Evolutionary conservation across 164 flowering plant species (phyloP).

Genomic region (Umbilicus rupestris): DNA sequence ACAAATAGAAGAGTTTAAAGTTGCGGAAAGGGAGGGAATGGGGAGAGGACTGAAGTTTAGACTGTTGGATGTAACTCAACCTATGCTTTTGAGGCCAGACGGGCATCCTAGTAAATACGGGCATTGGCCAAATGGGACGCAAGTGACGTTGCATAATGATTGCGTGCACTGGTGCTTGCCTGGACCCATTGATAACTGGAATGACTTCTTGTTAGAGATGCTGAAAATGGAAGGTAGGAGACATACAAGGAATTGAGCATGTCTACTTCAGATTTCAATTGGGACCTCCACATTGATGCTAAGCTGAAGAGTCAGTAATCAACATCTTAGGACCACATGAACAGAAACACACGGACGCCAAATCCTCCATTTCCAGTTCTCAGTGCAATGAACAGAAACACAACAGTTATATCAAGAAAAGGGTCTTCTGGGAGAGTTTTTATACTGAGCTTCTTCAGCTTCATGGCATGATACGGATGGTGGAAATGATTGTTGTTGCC

Average conservation of each 20-base stretch:
- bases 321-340: too few relatives aligned
- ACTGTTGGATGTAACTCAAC: constrained; percentile 15
- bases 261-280: too few relatives aligned
- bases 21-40: constrained; percentile 22
- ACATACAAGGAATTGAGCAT: not conserved
- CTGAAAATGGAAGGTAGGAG: constrained; percentile 15
- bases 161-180: constrained; percentile 48
- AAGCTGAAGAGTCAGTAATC: too few relatives aligned
- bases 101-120: constrained; percentile 31
- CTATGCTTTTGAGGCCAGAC: constrained; percentile 20
- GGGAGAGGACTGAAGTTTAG: constrained; percentile 12
- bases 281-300: too few relatives aligned
- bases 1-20: constrained; percentile 36
- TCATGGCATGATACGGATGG: too few relatives aligned
- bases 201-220: constrained; percentile 23
- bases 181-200: constrained; percentile 37
- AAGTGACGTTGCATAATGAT: constrained; percentile 23
- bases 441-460: too few relatives aligned
- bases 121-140: constrained; percentile 19
- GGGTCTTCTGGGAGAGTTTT: too few relatives aligned
- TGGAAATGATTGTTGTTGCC: too few relatives aligned
- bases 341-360: too few relatives aligned
- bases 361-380: too few relatives aligned
- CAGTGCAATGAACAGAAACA: too few relatives aligned
- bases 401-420: too few relatives aligned